These are phyloP conservation scores for Dillenia suffruticosa DNA, from an alignment of 164 flowering plant genomes.

Conservation along the genomic window DNA sequence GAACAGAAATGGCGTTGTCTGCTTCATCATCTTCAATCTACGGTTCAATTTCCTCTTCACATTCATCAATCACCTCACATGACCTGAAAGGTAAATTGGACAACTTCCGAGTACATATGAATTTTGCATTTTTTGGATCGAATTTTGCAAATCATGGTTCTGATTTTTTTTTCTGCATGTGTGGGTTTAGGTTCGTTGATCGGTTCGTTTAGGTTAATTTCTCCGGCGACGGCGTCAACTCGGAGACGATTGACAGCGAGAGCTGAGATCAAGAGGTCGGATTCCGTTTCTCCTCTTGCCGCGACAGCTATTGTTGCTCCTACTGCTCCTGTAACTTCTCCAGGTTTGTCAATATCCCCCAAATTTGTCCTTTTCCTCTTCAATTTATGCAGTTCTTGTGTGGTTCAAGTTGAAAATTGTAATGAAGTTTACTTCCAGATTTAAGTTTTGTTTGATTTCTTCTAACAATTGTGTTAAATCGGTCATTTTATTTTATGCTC, in stretches of 20 bases:
- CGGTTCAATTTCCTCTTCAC: conserved; percentile 25
- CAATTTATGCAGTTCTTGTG: too few species aligned
- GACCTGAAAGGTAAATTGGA: conserved; percentile 32
- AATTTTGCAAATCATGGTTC: background rate
- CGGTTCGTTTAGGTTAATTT: conserved; percentile 31
- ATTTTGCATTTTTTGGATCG: too few species aligned
- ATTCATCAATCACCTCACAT: conserved; percentile 4
- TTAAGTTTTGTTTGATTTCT: conserved; percentile 29
- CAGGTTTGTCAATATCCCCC: too few species aligned
- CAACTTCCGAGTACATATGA: background rate
- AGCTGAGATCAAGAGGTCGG: conserved; percentile 54
- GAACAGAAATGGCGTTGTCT: conserved; percentile 33
- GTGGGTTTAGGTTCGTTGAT: conserved; percentile 30
- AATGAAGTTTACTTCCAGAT: too few species aligned
- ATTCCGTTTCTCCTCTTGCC: conserved; percentile 51
- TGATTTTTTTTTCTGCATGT: background rate
- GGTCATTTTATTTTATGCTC: too few species aligned
- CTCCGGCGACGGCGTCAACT: conserved; percentile 15
- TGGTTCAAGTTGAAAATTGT: too few species aligned
- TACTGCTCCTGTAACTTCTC: background rate
- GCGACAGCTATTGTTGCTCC: conserved; percentile 41
- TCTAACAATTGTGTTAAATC: background rate
- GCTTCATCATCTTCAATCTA: conserved; percentile 10
- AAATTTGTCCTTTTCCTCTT: too few species aligned
- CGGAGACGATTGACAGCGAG: conserved; percentile 35